Evolutionary conservation across 495 filamentous ascomycete genomes (phyloP), one percentile per base, ranked within the genome.

Genomic region (Penicillium salamii): DNA sequence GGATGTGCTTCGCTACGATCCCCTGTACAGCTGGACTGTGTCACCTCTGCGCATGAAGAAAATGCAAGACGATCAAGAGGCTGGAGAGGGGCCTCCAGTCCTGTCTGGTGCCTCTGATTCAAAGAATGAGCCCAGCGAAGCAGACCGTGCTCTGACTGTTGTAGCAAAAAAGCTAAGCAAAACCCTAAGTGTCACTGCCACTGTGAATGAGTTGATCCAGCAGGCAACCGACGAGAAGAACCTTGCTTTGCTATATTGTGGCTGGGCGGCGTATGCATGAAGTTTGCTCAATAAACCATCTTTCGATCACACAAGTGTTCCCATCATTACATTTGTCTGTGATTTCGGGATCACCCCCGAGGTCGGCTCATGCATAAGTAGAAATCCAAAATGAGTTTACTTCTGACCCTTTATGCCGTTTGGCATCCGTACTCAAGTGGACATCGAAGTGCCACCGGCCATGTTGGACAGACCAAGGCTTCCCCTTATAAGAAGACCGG

Each of bases 191-290:
- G 93, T 96, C 15, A 84, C 83, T 44, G 93, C 93, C 13, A 96
- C 91, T 33, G 93, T 98, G 21, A 97, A 96, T 59, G 93, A 97
- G 63, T 70, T 98, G 46, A 97, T 97, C 52, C 93, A 97, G 64
- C 87, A 92, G 70, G 92, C 95, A 18, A 90, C 84, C 9, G 95
- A 97, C 70, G 91, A 93, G 74, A 78, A 81, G 61, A 97, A 98
- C 66, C 66, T 98, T 58, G 95, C 95, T 3, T 81, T 97, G 38
- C 74, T 98, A 52, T 98, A 90, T 78, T 85, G 81, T 63, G 91
- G 90, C 2, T 31, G 35, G 35, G 46, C 35, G 7, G 29, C 35
- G 7, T 48, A 48, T 40, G 46, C 46, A 15, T 48, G 18, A 40
- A 6, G 6, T 11, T 26, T 26, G 23, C 8, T 8, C 4, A 26